Evolutionary conservation across 352 stramenopile species (phyloP), one percentile per base, ranked within the genome.

Genomic region (Globisporangium abappressorium): DNA sequence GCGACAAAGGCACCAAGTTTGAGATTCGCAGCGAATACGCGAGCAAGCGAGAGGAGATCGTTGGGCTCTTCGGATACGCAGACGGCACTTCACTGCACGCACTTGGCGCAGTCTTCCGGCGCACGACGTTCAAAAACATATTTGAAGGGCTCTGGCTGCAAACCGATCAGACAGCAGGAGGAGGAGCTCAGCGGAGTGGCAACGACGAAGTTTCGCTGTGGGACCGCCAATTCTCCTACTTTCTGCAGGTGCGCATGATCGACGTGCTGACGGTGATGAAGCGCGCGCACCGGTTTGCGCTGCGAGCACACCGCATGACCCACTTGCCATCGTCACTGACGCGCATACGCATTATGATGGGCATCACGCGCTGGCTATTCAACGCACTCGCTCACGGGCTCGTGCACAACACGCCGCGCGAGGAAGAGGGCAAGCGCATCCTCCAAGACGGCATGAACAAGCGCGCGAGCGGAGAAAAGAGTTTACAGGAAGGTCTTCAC

Each of bases 141-240:
- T 94, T 93, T 60, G 86, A 93, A 75, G 86, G 82, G 0, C 74
- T 94, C 49, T 94, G 86, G 84, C 73, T 92, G 20, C 74, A 87
- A 65, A 51, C 28, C 8, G 54, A 70, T 28, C 49, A 49, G 30
- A 1, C 33, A 20, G 64, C 33, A 20, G 64, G 68, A 56, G 62
- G 68, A 55, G 53, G 53, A 22, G 66, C 24, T 12, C 28, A 58
- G 14, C 55, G 51, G 51, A 62, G 49, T n/a, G 6, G 36, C 3
- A 33, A 62, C 26, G 62, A 75, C 24, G 78, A 80, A 33, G 55
- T 82, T 8, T 38, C 75, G 24, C 63, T 88, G 11, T 80, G 78
- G 18, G 84, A 94, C 53, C 80, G 84, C 0, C 84, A 94, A 65
- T 94, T 94, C 71, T 74, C 82, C 0, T 92, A 92, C 57, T 94